A percentile compares a stretch with the other conserved stretches of the same genome.
Evolutionary conservation across 495 filamentous ascomycete genomes (phyloP).

Genomic region (Corynascus novoguineensis): DNA sequence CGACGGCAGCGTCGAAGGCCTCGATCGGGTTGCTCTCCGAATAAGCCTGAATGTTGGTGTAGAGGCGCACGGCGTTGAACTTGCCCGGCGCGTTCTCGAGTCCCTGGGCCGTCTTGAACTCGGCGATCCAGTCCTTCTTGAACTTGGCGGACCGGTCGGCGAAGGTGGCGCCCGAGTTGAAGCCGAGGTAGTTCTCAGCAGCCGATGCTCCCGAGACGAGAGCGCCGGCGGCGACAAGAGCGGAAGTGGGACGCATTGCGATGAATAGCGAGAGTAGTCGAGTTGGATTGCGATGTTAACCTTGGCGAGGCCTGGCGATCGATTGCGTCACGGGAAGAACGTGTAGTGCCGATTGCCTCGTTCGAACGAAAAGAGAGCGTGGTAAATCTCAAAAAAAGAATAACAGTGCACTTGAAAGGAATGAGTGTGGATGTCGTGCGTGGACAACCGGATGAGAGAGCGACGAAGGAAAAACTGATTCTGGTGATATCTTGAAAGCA

Average conservation of each 20-base stretch:
- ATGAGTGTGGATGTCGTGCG: slow-evolving; percentile 17
- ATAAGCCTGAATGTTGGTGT: slow-evolving; percentile 51
- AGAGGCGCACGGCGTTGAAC: slow-evolving; percentile 46
- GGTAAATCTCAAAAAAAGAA: not conserved
- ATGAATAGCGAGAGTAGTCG: not conserved
- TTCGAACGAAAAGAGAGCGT: slow-evolving; percentile 3
- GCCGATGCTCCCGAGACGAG: slow-evolving; percentile 32
- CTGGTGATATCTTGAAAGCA: not conserved
- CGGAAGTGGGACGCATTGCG: slow-evolving; percentile 28
- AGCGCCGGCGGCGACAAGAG: slow-evolving; percentile 28
- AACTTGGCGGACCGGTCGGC: slow-evolving; percentile 45
- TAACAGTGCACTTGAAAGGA: not conserved
- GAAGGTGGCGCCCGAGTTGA: slow-evolving; percentile 46
- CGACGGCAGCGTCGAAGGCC: slow-evolving; percentile 51
- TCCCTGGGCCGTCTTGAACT: slow-evolving; percentile 43
- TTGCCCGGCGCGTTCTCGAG: slow-evolving; percentile 39
- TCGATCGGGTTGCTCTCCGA: slow-evolving; percentile 41
- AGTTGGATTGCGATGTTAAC: not conserved
- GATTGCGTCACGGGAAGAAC: slow-evolving; percentile 15
- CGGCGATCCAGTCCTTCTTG: slow-evolving; percentile 40
- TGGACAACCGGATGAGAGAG: slow-evolving; percentile 15
- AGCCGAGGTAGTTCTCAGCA: slow-evolving; percentile 41
- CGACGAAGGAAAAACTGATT: not conserved
- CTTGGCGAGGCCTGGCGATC: slow-evolving; percentile 20
- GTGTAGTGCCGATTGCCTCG: not conserved